Base-by-base conservation (phyloP, 2,329 filamentous ascomycete genomes). In the Rhytidhysteron rufulum region DNA sequence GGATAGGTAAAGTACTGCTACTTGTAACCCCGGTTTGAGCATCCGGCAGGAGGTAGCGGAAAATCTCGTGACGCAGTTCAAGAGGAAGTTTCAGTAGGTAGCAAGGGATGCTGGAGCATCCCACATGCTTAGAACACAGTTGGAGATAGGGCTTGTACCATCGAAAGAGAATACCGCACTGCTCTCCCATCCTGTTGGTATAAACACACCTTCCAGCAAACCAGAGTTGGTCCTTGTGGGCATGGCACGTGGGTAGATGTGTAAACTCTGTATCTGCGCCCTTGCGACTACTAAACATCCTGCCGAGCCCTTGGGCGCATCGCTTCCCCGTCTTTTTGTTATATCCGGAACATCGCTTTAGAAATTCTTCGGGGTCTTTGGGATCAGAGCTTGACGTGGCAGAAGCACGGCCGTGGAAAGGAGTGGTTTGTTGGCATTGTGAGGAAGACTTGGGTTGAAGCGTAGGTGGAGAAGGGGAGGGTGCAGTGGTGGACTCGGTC, bases 11-110 rank as follows among this genome's bases (percentile, higher is more conserved):
- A n/a, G n/a, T n/a, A n/a, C n/a, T n/a, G n/a, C n/a, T n/a, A n/a
- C n/a, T 48, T 11, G 53, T 62, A 2, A 56, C 59, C 16, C 54
- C 54, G 18, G 62, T 58, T 0, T 55, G 34, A 6, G 44, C 43
- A 4, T 48, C 37, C 3, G 59, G 60, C 8, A 65, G 37, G 7
- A 63, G 40, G 36, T 65, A 61, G 13, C 49, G 47, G 39, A 54
- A 63, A 15, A 65, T 50, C 22, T 62, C 52, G 6, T 53, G 47
- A 4, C 60, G 50, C 1, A 65, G 44, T 38, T 63, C 59, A 5
- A 60, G 47, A 2, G 62, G 62, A 13, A 65, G 48, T 20, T 49
- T 52, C 37, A 62, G 38, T 30, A 63, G 50, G 34, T 61, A 54
- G 42, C 58, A 63, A 15, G 59, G 59, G 3, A 43, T 54, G 22